phyloP scores from a whole-genome alignment of 768 basidiomycete species.

The Arthromyces matolae region DNA sequence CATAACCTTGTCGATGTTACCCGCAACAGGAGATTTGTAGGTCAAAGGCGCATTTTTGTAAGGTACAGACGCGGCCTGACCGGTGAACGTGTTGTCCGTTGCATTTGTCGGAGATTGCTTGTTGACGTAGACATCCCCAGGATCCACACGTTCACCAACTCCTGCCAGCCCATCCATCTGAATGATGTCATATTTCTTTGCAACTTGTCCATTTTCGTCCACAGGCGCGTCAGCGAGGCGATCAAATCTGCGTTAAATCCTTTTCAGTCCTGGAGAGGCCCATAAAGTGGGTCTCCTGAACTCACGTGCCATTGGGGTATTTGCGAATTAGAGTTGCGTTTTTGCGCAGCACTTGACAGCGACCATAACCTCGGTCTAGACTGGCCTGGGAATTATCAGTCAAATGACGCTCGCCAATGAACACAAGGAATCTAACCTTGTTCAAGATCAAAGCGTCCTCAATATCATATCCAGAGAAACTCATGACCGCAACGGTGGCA shows the following conservation, averaged over 20 bases:
- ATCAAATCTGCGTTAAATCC: slow-evolving; percentile 64
- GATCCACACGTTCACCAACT: slow-evolving; percentile 90
- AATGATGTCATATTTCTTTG: slow-evolving; percentile 87
- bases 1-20: slow-evolving; percentile 97
- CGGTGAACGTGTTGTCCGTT: slow-evolving; percentile 85
- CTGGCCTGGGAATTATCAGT: slow-evolving; percentile 58
- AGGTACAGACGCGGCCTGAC: slow-evolving; percentile 75
- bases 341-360: slow-evolving; percentile 97
- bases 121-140: slow-evolving; percentile 93
- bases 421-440: slow-evolving; percentile 46
- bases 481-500: slow-evolving; percentile 98
- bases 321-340: slow-evolving; percentile 91
- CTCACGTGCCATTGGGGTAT: slow-evolving; percentile 96
- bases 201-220: slow-evolving; percentile 74
- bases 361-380: slow-evolving; percentile 93
- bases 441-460: slow-evolving; percentile 98
- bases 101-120: slow-evolving; percentile 95
- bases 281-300: slow-evolving; percentile 19
- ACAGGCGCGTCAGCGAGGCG: slow-evolving; percentile 89
- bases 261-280: no score
- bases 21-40: slow-evolving; percentile 92
- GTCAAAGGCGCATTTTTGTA: slow-evolving; percentile 92
- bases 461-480: slow-evolving; percentile 98
- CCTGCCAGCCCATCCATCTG: slow-evolving; percentile 92
- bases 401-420: slow-evolving; percentile 7